These are phyloP conservation scores for Byssochlamys sp. DNA, from an alignment of 2,329 filamentous ascomycete genomes.

Conservation along the genomic window DNA sequence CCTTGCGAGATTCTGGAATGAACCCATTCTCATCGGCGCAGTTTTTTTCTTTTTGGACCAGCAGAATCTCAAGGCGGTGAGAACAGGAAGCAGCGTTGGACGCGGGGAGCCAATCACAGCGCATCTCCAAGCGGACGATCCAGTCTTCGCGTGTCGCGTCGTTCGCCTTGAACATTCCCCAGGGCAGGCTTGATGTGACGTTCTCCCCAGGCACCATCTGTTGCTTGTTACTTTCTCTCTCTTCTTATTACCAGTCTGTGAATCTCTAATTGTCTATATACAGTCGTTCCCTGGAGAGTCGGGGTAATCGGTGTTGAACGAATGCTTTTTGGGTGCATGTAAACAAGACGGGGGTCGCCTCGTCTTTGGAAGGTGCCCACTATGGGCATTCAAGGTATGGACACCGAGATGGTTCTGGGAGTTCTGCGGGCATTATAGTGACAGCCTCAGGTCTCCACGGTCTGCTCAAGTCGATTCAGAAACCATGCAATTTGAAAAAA, in stretches of 20 bases:
- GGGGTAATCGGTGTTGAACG: neutral
- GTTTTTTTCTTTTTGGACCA: constrained; percentile 4
- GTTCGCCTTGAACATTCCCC: constrained; percentile 24
- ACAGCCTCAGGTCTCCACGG: constrained; percentile 62
- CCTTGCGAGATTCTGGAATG: neutral
- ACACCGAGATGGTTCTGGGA: neutral
- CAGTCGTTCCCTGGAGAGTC: neutral
- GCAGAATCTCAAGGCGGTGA: constrained; percentile 28
- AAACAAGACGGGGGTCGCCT: constrained; percentile 20
- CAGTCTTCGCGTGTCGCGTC: constrained; percentile 21
- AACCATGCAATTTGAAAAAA: constrained; percentile 74
- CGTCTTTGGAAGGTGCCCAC: constrained; percentile 19
- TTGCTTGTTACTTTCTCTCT: constrained; percentile 1
- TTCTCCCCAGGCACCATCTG: constrained; percentile 1
- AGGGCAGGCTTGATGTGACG: constrained; percentile 8
- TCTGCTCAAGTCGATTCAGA: constrained; percentile 91
- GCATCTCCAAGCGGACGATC: constrained; percentile 9
- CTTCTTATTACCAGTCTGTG: constrained; percentile 4
- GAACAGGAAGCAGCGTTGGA: constrained; percentile 3
- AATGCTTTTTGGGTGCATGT: constrained; percentile 14
- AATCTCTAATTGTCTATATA: neutral
- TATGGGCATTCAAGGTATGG: constrained; percentile 39
- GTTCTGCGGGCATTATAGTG: constrained; percentile 9
- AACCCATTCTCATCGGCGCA: neutral
- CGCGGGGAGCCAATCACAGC: constrained; percentile 11